Evolutionary conservation across 441 rosid species (phyloP), one percentile per base, ranked within the genome.

Genomic region (Populus hybrid): DNA sequence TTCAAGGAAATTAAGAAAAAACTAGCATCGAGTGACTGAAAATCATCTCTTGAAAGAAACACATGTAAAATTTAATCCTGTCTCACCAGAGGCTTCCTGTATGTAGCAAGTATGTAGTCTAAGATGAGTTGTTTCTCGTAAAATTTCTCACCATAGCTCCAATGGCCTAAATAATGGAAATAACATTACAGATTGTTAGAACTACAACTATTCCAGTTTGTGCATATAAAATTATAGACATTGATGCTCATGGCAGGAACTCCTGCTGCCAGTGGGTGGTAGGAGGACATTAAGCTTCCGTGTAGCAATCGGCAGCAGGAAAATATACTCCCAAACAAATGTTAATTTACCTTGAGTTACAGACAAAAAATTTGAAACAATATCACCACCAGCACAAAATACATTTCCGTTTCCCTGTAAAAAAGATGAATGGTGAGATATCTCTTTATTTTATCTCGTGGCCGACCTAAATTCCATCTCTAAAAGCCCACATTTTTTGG

Each of bases 41-140:
- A 29, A 29, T 29, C 31, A 29, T 29, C 31, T 3, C 31, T 29
- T 29, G 31, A 29, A 29, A 29, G 31, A 29, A 29, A 29, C 31
- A 29, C 31, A 29, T 29, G 31, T 3, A 29, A 29, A 29, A 29
- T 29, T 29, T 29, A 29, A 29, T 29, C 31, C 28, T 38, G 50
- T 21, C 61, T 71, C 31, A 82, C 88, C 86, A 83, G 50, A 26
- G 85, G 81, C 67, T 81, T 86, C 45, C 74, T 78, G 70, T 73
- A 83, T 2, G 86, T 83, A 33, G 86, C 86, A 50, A 83, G 53
- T 65, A 82, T 68, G 29, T 83, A 80, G 50, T 73, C 73, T 38
- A 82, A 63, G 28, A 4, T 56, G 3, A 79, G 53, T 24, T 45
- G 75, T 21, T 71, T 83, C 76, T 74, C 21, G 74, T 74, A 71